Evolutionary conservation across 192 early-diverging fungal genomes (phyloP).

Genomic region (Rhizoclosmatium sp.): DNA sequence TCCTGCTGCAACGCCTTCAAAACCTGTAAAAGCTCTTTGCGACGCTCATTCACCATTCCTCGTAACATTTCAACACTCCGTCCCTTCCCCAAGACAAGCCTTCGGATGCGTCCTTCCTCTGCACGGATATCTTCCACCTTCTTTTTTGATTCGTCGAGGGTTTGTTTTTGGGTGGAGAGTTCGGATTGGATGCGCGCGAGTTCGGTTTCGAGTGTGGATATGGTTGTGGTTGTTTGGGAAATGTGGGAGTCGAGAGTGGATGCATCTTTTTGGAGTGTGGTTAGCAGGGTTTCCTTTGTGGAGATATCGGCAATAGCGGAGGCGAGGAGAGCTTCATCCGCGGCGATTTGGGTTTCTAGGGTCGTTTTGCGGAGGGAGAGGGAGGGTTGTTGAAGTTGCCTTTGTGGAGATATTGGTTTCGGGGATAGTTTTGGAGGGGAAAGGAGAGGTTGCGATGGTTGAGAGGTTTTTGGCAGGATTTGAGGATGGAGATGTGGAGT

Average conservation of each 20-base stretch:
- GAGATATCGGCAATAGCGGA: slow-evolving; percentile 1
- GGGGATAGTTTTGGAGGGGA: too few relatives aligned
- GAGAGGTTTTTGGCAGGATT: too few relatives aligned
- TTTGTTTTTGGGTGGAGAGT: background rate
- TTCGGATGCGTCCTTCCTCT: background rate
- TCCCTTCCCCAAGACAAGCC: slow-evolving; percentile 1
- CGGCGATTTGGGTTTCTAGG: background rate
- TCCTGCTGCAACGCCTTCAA: slow-evolving; percentile 2
- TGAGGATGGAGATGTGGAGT: too few relatives aligned
- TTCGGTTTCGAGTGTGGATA: background rate
- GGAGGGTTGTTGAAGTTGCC: too few relatives aligned
- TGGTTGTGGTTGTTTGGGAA: background rate
- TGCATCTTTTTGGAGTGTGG: background rate
- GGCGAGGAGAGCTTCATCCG: slow-evolving; percentile 11
- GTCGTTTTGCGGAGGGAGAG: too few relatives aligned
- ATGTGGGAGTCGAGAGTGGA: background rate
- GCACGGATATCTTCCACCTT: background rate
- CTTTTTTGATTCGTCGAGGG: background rate
- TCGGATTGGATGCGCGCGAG: background rate
- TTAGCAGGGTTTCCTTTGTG: background rate
- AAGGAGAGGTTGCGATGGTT: too few relatives aligned
- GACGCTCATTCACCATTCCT: background rate
- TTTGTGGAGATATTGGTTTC: too few relatives aligned
- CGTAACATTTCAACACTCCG: slow-evolving; percentile 13
- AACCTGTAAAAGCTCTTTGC: background rate